phyloP scores from a whole-genome alignment of 805 yeast genomes.

The Candida golubevii region DNA sequence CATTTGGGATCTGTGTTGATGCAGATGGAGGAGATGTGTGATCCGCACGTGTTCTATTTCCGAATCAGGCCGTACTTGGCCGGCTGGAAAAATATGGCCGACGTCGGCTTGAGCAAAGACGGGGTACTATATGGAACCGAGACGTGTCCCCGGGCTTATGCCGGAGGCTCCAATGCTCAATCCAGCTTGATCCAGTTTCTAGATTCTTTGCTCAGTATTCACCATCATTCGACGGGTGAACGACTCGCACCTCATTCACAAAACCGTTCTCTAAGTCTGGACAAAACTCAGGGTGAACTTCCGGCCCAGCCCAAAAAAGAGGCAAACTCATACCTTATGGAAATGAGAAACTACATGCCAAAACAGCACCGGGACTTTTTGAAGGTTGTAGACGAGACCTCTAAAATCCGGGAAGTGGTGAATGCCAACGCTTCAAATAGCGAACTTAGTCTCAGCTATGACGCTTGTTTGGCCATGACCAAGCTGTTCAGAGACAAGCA shows the following conservation, averaged over 20 bases:
- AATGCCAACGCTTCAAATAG: conserved; percentile 38
- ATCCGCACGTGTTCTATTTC: conserved; percentile 86
- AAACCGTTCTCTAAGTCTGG: conserved; percentile 5
- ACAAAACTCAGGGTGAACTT: neutral
- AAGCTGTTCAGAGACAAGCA: conserved; percentile 89
- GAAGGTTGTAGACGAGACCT: conserved; percentile 50
- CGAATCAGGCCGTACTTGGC: conserved; percentile 86
- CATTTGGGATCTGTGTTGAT: conserved; percentile 65
- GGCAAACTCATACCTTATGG: conserved; percentile 58
- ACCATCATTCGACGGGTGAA: conserved; percentile 75
- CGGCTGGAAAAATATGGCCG: conserved; percentile 92
- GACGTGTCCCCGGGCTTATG: conserved; percentile 46
- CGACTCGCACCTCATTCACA: conserved; percentile 29
- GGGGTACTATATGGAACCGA: conserved; percentile 80
- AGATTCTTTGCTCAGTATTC: conserved; percentile 71
- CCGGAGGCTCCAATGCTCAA: conserved; percentile 96
- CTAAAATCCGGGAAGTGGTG: conserved; percentile 66
- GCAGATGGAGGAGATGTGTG: conserved; percentile 90
- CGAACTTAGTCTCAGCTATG: conserved; percentile 68
- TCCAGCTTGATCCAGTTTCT: conserved; percentile 83
- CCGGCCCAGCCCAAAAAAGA: conserved; percentile 2
- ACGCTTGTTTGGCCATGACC: conserved; percentile 85
- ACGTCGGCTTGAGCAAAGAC: conserved; percentile 62
- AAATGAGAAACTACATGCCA: conserved; percentile 91
- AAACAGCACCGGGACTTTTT: conserved; percentile 75